Conservation (phyloP, 192 early-diverging fungal genomes). For the Podila minutissima region DNA sequence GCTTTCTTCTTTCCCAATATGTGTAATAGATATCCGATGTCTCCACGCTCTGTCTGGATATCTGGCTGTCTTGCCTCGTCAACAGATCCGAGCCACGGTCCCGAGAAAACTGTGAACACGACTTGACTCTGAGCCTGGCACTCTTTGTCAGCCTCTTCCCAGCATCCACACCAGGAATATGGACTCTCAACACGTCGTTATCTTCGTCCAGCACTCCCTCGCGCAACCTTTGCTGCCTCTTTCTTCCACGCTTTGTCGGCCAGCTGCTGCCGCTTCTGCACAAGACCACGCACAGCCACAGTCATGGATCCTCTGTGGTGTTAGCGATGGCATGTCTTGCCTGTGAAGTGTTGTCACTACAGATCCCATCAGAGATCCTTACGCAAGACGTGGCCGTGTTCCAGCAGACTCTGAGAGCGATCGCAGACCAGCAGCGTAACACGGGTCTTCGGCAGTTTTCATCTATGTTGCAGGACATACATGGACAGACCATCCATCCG, state of each 20-base stretch:
- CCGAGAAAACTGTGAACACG: not conserved
- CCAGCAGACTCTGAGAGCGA: not conserved
- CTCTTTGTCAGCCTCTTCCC: not conserved
- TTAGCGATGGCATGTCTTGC: not conserved
- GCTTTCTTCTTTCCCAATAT: not conserved
- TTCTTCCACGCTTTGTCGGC: not conserved
- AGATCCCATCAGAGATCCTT: not conserved
- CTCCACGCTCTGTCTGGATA: slow-evolving; percentile 16
- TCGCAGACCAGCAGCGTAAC: not conserved
- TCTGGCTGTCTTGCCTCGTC: slow-evolving; percentile 9
- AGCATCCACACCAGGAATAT: not conserved
- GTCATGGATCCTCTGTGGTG: not conserved
- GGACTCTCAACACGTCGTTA: not conserved
- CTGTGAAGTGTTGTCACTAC: not conserved
- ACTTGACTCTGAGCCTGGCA: not conserved
- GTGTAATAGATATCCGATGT: not conserved
- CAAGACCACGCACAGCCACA: not conserved
- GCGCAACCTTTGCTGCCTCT: not conserved
- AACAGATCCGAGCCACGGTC: slow-evolving; percentile 9
- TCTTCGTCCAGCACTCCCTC: not conserved
- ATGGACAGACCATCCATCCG: not conserved
- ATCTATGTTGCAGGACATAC: not conserved
- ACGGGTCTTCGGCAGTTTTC: not conserved
- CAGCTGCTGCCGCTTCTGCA: slow-evolving; percentile 12
- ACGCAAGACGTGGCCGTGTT: not conserved